phyloP scores from a whole-genome alignment of 2,329 filamentous ascomycete genomes.

The Aspergillus spinulosporus region DNA sequence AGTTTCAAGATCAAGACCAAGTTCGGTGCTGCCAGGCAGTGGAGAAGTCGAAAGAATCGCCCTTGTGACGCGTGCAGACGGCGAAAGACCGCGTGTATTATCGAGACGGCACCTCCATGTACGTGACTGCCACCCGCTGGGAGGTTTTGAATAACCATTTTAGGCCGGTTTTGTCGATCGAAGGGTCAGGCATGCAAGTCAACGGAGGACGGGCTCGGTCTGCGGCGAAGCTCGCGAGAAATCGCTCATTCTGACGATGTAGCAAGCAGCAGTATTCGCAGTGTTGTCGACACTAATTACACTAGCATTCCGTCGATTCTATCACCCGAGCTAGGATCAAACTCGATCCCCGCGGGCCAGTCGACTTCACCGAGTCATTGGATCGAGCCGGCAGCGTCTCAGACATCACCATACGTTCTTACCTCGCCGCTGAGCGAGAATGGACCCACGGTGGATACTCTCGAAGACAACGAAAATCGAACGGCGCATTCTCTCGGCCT shows the following conservation, averaged over 20 bases:
- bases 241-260: neutral
- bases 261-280: neutral
- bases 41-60: slow-evolving; percentile 48
- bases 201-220: neutral
- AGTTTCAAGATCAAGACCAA: slow-evolving; percentile 9
- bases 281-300: neutral
- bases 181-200: slow-evolving; percentile 7
- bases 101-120: slow-evolving; percentile 49
- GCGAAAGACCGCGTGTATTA: slow-evolving; percentile 53
- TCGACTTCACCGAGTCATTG: neutral
- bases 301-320: neutral
- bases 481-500: slow-evolving; percentile 51
- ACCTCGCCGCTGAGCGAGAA: neutral
- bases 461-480: slow-evolving; percentile 46
- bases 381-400: no score
- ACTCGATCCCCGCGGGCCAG: neutral
- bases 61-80: slow-evolving; percentile 50
- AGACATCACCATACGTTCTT: no score
- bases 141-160: neutral
- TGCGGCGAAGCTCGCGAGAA: neutral
- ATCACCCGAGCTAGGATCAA: neutral
- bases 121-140: slow-evolving; percentile 1
- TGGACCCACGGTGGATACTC: slow-evolving; percentile 23
- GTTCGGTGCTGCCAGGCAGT: slow-evolving; percentile 5
- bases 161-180: slow-evolving; percentile 10